Evolutionary conservation across 305 asterid genomes (phyloP).

Genomic region (Fraxinus xanthoxyloides): DNA sequence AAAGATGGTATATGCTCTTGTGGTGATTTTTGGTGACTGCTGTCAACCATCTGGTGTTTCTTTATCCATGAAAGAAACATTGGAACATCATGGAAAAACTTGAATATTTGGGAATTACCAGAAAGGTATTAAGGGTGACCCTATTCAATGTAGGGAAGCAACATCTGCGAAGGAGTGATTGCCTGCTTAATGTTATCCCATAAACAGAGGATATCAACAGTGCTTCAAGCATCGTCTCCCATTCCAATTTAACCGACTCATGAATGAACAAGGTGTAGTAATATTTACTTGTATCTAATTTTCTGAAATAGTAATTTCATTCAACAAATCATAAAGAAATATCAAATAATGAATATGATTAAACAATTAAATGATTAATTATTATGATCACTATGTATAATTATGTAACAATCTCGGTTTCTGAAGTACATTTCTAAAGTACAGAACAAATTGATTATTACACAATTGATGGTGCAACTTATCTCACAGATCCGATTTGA

Average conservation of each 20-base stretch:
- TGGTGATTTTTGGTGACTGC: constrained; percentile 51
- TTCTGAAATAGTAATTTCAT: neutral
- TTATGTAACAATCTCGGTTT: neutral
- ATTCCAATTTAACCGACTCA: neutral
- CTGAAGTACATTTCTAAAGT: neutral
- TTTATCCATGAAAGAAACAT: neutral
- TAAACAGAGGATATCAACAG: neutral
- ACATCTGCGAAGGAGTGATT: neutral
- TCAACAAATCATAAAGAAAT: too few relatives aligned
- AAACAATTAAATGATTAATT: neutral
- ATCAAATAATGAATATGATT: neutral
- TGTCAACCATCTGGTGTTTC: neutral
- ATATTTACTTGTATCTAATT: neutral
- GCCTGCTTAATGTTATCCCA: neutral
- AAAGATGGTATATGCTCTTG: constrained; percentile 61
- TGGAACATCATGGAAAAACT: neutral
- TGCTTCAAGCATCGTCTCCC: neutral
- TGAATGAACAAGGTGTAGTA: neutral
- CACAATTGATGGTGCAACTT: neutral
- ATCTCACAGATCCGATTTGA: neutral
- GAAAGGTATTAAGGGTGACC: neutral
- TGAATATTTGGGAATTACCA: neutral
- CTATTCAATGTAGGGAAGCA: neutral
- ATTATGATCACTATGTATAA: neutral
- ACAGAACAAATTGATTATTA: neutral